Evolutionary conservation across 257 asterid genomes (phyloP).

Genomic region (Lycium ferocissimum): DNA sequence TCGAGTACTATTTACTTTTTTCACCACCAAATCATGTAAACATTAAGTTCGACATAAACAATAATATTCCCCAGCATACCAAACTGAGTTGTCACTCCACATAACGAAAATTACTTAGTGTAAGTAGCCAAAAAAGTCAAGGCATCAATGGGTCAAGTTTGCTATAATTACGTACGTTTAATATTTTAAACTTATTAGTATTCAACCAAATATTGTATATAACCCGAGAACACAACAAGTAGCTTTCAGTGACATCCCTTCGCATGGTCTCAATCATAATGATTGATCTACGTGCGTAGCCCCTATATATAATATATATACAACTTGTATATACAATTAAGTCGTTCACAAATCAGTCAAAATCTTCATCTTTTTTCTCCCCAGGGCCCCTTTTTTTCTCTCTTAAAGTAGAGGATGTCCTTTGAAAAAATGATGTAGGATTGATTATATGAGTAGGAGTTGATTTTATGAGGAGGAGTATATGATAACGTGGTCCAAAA

Average conservation of each 20-base stretch:
- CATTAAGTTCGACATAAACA: too few relatives aligned
- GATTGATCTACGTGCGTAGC: background rate
- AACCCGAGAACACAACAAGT: too few relatives aligned
- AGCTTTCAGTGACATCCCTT: constrained; percentile 4
- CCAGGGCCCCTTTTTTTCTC: background rate
- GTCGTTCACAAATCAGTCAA: background rate
- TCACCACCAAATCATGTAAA: too few relatives aligned
- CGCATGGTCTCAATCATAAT: background rate
- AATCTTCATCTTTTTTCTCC: background rate
- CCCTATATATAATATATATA: background rate
- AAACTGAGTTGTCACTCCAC: too few relatives aligned
- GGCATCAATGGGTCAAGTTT: too few relatives aligned
- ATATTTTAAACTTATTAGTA: background rate
- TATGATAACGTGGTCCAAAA: constrained; percentile 1
- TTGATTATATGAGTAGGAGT: background rate
- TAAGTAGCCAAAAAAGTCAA: too few relatives aligned
- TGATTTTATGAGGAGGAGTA: background rate
- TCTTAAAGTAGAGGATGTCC: background rate
- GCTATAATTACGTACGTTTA: too few relatives aligned
- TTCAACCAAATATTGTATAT: background rate
- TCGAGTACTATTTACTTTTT: too few relatives aligned
- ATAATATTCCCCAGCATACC: too few relatives aligned
- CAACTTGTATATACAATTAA: background rate
- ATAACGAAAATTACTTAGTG: too few relatives aligned
- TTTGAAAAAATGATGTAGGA: background rate